A percentile compares a stretch with the other conserved stretches of the same genome.
These are phyloP conservation scores for Athelia sp. DNA, from an alignment of 1,284 basidiomycete genomes.

Conservation along the genomic window DNA sequence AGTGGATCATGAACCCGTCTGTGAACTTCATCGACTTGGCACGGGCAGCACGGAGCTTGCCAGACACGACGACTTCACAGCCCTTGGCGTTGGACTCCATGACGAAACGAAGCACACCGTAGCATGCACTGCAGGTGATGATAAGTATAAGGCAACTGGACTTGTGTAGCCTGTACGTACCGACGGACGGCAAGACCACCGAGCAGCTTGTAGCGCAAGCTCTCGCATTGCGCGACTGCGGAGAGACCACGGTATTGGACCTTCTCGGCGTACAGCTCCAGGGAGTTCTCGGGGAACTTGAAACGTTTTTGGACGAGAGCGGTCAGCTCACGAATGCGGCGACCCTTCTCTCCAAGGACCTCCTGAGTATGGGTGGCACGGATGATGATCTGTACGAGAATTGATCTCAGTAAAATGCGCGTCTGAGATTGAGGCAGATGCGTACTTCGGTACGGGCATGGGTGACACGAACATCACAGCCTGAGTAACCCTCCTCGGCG, in stretches of 20 bases:
- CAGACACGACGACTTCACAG: slow-evolving; percentile 99
- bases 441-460: slow-evolving; percentile 95
- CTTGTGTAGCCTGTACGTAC: slow-evolving; percentile 35
- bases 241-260: slow-evolving; percentile 99
- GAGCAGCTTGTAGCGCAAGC: slow-evolving; percentile 97
- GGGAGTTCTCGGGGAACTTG: slow-evolving; percentile 98
- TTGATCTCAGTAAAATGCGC: slow-evolving; percentile 3
- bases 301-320: slow-evolving; percentile 99
- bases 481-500: slow-evolving; percentile 99
- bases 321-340: slow-evolving; percentile 98
- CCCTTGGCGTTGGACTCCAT: slow-evolving; percentile 99
- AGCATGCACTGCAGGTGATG: slow-evolving; percentile 75
- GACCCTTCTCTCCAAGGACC: slow-evolving; percentile 99
- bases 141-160: neutral
- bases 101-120: slow-evolving; percentile 99
- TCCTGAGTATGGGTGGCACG: slow-evolving; percentile 99
- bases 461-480: slow-evolving; percentile 99
- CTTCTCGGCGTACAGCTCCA: slow-evolving; percentile 99
- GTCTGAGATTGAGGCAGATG: slow-evolving; percentile 4
- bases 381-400: slow-evolving; percentile 87
- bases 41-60: slow-evolving; percentile 99
- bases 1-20: slow-evolving; percentile 99
- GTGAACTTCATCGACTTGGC: slow-evolving; percentile 99
- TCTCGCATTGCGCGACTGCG: slow-evolving; percentile 98
- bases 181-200: slow-evolving; percentile 99